phyloP scores from a whole-genome alignment of 768 basidiomycete species.

The Tulasnella sp. region DNA sequence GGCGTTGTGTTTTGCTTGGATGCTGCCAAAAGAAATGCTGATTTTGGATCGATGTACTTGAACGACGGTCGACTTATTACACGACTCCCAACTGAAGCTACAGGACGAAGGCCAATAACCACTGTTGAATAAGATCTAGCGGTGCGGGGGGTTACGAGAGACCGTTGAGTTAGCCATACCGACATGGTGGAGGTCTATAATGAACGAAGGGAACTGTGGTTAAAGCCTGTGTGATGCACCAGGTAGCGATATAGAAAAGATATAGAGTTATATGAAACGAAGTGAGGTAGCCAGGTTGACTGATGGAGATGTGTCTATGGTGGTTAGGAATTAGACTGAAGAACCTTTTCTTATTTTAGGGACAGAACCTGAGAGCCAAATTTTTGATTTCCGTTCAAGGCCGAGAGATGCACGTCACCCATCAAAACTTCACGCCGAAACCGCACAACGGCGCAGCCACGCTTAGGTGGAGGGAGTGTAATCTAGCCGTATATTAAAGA shows the following conservation, averaged over 20 bases:
- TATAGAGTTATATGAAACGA: too few relatives aligned
- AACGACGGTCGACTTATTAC: too few relatives aligned
- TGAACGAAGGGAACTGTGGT: neutral
- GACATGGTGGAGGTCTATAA: conserved; percentile 4
- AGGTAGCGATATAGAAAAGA: neutral
- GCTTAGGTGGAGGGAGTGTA: neutral
- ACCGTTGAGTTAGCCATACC: conserved; percentile 11
- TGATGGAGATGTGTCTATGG: neutral
- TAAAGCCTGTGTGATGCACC: neutral
- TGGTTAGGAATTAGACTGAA: neutral
- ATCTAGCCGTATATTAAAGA: neutral
- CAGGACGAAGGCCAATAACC: too few relatives aligned
- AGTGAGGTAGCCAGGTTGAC: too few relatives aligned
- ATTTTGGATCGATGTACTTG: too few relatives aligned
- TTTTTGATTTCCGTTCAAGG: neutral
- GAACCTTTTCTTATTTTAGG: neutral
- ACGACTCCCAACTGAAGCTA: too few relatives aligned
- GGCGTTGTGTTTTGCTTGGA: too few relatives aligned
- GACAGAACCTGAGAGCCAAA: too few relatives aligned
- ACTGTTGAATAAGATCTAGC: too few relatives aligned
- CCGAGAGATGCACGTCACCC: neutral
- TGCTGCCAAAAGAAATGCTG: too few relatives aligned
- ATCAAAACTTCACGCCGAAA: neutral
- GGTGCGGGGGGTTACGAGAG: neutral
- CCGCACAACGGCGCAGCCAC: neutral